These are phyloP conservation scores for Echium plantagineum DNA, from an alignment of 257 asterid genomes.

Conservation along the genomic window DNA sequence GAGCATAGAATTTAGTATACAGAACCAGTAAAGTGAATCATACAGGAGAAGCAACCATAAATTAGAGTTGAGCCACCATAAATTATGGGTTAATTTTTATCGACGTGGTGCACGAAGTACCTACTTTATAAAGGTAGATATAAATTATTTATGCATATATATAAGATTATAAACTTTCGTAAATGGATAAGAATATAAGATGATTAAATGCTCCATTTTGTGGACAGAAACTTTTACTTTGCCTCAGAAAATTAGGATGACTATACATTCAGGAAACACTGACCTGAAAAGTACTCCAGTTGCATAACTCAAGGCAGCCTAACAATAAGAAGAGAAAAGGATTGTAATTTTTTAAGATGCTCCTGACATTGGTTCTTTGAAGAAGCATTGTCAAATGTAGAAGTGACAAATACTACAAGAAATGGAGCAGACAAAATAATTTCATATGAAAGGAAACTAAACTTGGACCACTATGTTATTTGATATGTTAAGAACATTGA, in stretches of 20 bases:
- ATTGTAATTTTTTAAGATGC: not conserved
- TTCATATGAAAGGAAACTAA: not conserved
- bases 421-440: not conserved
- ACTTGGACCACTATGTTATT: not conserved
- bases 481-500: not conserved
- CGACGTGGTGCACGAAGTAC: not conserved
- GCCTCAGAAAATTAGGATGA: not conserved
- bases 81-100: not conserved
- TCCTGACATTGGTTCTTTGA: not conserved
- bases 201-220: not conserved
- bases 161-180: not conserved
- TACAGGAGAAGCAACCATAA: not conserved
- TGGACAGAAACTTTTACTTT: not conserved
- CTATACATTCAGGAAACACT: conserved; percentile 3
- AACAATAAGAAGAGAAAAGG: not conserved
- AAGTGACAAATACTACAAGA: not conserved
- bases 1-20: too few relatives aligned
- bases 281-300: conserved; percentile 32
- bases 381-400: not conserved
- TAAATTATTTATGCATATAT: too few relatives aligned
- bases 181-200: not conserved
- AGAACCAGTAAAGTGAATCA: not conserved
- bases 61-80: not conserved
- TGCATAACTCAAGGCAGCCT: conserved; percentile 37
- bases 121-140: too few relatives aligned